Base-by-base conservation (phyloP, 495 filamentous ascomycete species). In the Penicillium coffeae region DNA sequence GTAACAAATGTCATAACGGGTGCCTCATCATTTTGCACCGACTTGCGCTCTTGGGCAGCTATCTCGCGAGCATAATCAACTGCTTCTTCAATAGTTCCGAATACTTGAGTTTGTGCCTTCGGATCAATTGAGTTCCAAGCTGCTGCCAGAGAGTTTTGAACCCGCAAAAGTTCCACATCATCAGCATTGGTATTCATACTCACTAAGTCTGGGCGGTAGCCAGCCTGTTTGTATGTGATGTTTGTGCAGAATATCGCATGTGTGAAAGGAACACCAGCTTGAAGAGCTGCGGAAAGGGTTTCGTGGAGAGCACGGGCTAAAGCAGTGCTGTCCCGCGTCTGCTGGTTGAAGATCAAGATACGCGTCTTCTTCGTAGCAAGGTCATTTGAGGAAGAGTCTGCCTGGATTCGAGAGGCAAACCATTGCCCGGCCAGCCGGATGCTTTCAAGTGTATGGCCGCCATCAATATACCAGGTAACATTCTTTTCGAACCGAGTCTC, bases 291-390 rank as follows among this genome's bases (percentile, higher is more conserved):
- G 27, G 79, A 62, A 25, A 97, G 77, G 1, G 82, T 83, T 19
- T 76, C 69, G 51, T 91, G 78, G 15, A 94, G 82, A 1, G 81
- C 76, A 10, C 77, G 66, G 8, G 86, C 85, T n/a, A 87, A 70
- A 9, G 78, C 72, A 21, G 66, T 65, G 45, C 90, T 88, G 43
- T 86, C 78, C 14, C 91, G 84, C 9, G 85, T 89, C 60, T 96
- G 92, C 58, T 98, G 93, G 68, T 98, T 98, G 78, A 97, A 98
- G 42, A 98, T 82, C 45, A 98, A 72, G 42, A 90, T 81, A n/a
- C 83, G 76, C 8, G 60, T 60, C 58, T 55, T 71, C 55, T 65
- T 63, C 38, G 45, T 65, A 33, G 48, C 63, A 47, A 58, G 61
- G 63, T 70, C 74, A 66, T 49, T 61, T 48, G 43, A 71, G 56